A percentile compares a stretch with the other conserved stretches of the same genome.
Evolutionary conservation across 2,329 filamentous ascomycete species (phyloP).

Genomic region (Ilyonectria mors-panacis): DNA sequence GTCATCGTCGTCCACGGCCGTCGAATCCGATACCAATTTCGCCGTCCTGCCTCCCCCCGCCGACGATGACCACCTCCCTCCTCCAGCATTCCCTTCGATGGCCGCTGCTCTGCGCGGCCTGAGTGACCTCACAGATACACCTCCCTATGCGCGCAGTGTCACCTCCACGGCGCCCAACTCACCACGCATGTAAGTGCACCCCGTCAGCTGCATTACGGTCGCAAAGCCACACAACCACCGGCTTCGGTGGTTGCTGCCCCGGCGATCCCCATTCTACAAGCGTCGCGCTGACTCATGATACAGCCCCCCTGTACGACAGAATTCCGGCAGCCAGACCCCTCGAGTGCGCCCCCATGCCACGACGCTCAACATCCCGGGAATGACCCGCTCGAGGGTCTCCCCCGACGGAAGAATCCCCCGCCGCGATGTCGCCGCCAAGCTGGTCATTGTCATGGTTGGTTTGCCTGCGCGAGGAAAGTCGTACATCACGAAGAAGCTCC

Average conservation of each 20-base stretch:
- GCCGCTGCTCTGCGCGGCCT: constrained; percentile 59
- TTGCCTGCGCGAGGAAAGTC: constrained; percentile 96
- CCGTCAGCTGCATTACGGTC: constrained; percentile 31
- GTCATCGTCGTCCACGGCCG: constrained; percentile 49
- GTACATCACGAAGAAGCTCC: constrained; percentile 98
- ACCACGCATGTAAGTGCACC: constrained; percentile 68
- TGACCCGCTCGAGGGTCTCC: constrained; percentile 95
- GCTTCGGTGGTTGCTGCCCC: constrained; percentile 42
- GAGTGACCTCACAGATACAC: constrained; percentile 66
- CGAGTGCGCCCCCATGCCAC: constrained; percentile 87
- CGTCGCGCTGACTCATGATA: constrained; percentile 38
- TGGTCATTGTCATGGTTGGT: constrained; percentile 99
- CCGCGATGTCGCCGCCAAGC: constrained; percentile 94
- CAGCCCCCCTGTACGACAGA: constrained; percentile 79
- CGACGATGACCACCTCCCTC: constrained; percentile 51
- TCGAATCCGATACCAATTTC: constrained; percentile 52
- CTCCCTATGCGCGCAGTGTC: constrained; percentile 69
- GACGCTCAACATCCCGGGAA: constrained; percentile 94
- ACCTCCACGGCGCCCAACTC: constrained; percentile 72
- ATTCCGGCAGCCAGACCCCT: constrained; percentile 83
- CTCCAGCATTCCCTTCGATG: constrained; percentile 54
- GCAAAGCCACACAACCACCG: constrained; percentile 40
- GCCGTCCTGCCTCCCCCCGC: constrained; percentile 54
- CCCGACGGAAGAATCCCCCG: constrained; percentile 95
- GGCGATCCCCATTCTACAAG: constrained; percentile 33